A percentile compares a stretch with the other conserved stretches of the same genome.
Conservation (phyloP, 2,329 filamentous ascomycete species). For the Trichoderma atrobrunneum region DNA sequence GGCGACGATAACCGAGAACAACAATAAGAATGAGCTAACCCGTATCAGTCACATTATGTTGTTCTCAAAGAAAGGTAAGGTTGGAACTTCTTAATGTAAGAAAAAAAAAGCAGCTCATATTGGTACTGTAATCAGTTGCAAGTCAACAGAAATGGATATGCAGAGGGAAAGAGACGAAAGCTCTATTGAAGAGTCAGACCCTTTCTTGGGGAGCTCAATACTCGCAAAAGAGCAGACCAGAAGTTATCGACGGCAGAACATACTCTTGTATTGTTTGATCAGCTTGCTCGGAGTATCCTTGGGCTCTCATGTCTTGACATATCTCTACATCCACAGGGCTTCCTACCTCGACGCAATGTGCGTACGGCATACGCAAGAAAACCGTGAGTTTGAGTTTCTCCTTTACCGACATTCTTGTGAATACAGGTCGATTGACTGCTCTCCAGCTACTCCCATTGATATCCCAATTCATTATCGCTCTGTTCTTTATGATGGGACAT, state of each 20-base stretch:
- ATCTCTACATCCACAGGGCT: not conserved
- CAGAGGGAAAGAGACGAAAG: constrained; percentile 1
- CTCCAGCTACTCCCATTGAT: not conserved
- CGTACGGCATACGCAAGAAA: constrained; percentile 9
- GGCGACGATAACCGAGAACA: not conserved
- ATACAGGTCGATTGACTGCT: not conserved
- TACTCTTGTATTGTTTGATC: not conserved
- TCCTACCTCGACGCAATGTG: constrained; percentile 5
- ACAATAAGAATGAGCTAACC: not conserved
- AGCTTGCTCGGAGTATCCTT: not conserved
- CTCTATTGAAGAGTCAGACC: constrained; percentile 2
- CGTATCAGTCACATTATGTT: not conserved
- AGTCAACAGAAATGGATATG: not conserved
- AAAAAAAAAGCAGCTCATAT: not conserved
- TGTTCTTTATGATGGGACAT: constrained; percentile 1
- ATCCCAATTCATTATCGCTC: constrained; percentile 11
- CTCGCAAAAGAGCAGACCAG: not conserved
- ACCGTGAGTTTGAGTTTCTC: not conserved
- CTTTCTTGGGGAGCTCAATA: not conserved
- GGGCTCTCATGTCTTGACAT: not conserved
- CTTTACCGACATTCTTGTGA: not conserved
- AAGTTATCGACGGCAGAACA: not conserved
- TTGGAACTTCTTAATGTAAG: not conserved
- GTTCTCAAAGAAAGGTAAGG: not conserved
- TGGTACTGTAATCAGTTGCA: not conserved